These are phyloP conservation scores for Cystoderma amianthinum DNA, from an alignment of 768 basidiomycete species.

Conservation along the genomic window DNA sequence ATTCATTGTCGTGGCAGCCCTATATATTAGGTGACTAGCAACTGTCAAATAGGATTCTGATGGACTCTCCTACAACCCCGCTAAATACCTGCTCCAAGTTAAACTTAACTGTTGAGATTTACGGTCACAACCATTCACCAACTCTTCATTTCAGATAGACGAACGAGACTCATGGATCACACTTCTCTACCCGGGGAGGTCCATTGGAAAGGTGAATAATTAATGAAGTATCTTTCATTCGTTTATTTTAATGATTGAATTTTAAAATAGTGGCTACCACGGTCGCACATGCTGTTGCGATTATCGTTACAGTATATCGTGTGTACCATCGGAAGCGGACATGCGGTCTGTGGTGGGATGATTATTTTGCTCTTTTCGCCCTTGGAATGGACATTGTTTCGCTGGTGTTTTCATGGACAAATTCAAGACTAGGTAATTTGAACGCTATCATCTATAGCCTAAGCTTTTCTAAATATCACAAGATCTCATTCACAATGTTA, in stretches of 20 bases:
- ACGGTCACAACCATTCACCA: too few relatives aligned
- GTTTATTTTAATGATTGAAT: too few relatives aligned
- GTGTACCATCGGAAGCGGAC: constrained; percentile 9
- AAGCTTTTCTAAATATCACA: neutral
- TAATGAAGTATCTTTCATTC: neutral
- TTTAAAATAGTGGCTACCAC: neutral
- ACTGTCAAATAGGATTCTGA: too few relatives aligned
- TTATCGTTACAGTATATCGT: constrained; percentile 10
- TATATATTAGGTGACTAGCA: too few relatives aligned
- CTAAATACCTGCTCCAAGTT: too few relatives aligned
- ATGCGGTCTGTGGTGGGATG: constrained; percentile 12
- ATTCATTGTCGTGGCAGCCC: too few relatives aligned
- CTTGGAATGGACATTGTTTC: constrained; percentile 10
- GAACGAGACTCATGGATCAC: too few relatives aligned
- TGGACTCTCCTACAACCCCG: too few relatives aligned
- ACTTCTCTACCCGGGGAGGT: too few relatives aligned
- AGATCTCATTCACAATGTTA: neutral
- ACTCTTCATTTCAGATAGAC: too few relatives aligned
- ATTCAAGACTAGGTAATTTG: neutral
- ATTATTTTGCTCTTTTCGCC: constrained; percentile 9
- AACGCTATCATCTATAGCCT: neutral
- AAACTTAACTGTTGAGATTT: too few relatives aligned
- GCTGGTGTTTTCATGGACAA: neutral
- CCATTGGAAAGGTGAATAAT: neutral
- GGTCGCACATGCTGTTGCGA: constrained; percentile 5